Percentiles rank a stretch among this genome's conserved stretches.
Conservation (phyloP, 139 green algal genomes). For the Pycnococcus provasolii region DNA sequence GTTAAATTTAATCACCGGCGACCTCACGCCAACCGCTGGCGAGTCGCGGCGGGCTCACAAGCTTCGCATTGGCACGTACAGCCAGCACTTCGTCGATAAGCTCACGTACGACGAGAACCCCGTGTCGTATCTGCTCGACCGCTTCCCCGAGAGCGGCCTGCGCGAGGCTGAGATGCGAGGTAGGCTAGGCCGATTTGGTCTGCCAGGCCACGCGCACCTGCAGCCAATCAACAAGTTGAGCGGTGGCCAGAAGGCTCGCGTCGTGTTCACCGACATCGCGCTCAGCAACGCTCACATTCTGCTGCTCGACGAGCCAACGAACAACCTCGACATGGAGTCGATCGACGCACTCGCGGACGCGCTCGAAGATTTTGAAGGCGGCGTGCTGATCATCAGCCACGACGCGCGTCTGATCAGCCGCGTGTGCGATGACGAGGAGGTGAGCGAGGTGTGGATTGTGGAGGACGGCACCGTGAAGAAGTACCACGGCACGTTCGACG, state of each 20-base stretch:
- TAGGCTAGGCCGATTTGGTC: conserved; percentile 85
- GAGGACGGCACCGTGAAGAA: conserved; percentile 78
- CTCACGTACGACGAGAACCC: conserved; percentile 86
- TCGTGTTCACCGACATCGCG: conserved; percentile 91
- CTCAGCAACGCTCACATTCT: conserved; percentile 42
- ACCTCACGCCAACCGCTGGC: conserved; percentile 73
- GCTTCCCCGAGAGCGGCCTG: conserved; percentile 36
- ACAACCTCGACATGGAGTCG: conserved; percentile 98
- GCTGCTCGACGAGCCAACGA: conserved; percentile 71
- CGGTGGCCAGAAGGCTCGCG: conserved; percentile 85
- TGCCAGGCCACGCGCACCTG: conserved; percentile 88
- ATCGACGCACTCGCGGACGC: conserved; percentile 92
- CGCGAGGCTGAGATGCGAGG: conserved; percentile 75
- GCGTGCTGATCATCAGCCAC: conserved; percentile 93
- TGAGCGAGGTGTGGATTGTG: conserved; percentile 89
- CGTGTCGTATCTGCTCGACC: conserved; percentile 81
- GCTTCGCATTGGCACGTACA: conserved; percentile 89
- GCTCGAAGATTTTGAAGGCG: conserved; percentile 81
- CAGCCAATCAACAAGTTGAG: conserved; percentile 92
- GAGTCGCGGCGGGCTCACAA: conserved; percentile 80
- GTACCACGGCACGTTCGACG: conserved; percentile 85
- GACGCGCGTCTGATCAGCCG: conserved; percentile 80
- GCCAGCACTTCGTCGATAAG: conserved; percentile 84
- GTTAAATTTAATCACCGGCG: conserved; percentile 93
- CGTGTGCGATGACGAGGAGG: conserved; percentile 87